Evolutionary conservation across 495 filamentous ascomycete species (phyloP).

Genomic region (Schizothecium vesticola): DNA sequence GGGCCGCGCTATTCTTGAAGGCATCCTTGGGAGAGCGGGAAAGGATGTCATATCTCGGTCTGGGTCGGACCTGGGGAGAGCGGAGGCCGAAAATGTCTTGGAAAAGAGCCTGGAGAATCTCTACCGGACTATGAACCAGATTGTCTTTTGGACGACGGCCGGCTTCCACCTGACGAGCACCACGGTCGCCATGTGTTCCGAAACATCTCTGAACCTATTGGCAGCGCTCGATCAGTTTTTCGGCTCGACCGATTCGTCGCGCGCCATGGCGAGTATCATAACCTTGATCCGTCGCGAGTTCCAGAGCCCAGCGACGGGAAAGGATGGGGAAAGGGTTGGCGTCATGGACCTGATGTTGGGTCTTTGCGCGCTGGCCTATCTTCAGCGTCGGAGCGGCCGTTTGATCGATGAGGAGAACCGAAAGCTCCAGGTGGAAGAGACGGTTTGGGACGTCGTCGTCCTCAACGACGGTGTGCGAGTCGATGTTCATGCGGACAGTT

Average conservation of each 20-base stretch:
- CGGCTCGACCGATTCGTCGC: conserved; percentile 71
- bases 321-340: conserved; percentile 56
- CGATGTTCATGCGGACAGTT: conserved; percentile 49
- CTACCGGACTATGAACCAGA: conserved; percentile 57
- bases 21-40: conserved; percentile 62
- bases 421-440: conserved; percentile 51
- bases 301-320: conserved; percentile 53
- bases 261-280: conserved; percentile 75
- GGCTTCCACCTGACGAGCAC: conserved; percentile 67
- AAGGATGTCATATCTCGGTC: conserved; percentile 55
- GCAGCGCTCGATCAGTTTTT: conserved; percentile 68
- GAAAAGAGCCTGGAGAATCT: conserved; percentile 58
- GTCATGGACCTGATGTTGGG: conserved; percentile 63
- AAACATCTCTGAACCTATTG: conserved; percentile 60
- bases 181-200: conserved; percentile 54
- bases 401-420: conserved; percentile 52
- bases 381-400: conserved; percentile 63
- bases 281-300: conserved; percentile 69
- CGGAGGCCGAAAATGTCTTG: conserved; percentile 58
- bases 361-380: conserved; percentile 62
- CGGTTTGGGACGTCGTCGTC: conserved; percentile 77
- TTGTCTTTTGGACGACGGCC: conserved; percentile 61
- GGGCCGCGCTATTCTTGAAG: conserved; percentile 60
- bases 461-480: conserved; percentile 57
- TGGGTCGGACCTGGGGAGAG: conserved; percentile 48